Conservation (phyloP, 139 green algal species). For the Pseudopediastrum boryanum region DNA sequence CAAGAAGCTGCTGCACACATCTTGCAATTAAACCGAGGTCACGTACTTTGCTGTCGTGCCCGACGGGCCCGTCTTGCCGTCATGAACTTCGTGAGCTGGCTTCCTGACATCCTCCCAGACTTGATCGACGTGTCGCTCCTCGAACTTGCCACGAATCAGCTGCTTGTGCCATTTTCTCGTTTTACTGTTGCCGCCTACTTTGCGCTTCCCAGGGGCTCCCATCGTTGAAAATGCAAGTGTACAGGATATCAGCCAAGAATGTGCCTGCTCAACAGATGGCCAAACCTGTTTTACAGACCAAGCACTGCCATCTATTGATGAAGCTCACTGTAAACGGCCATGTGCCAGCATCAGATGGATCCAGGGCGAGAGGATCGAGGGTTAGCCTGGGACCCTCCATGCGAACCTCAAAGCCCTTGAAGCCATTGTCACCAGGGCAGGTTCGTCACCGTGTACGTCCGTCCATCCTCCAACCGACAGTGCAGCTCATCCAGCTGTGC, state of each 20-base stretch:
- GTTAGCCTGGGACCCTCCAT: neutral
- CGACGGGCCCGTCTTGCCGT: conserved; percentile 64
- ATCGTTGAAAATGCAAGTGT: conserved; percentile 11
- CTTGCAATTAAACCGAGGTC: neutral
- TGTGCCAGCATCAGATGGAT: neutral
- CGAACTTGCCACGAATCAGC: conserved; percentile 56
- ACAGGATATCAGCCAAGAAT: neutral
- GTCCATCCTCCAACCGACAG: no score
- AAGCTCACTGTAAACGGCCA: neutral
- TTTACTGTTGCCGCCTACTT: conserved; percentile 50
- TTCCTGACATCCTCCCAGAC: conserved; percentile 87
- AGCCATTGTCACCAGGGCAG: no score
- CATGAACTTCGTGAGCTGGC: conserved; percentile 59
- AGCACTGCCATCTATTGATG: neutral
- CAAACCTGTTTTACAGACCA: neutral
- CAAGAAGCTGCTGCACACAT: no score
- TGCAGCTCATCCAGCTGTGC: no score
- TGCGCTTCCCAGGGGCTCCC: conserved; percentile 35
- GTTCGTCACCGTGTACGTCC: no score
- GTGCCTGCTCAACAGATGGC: neutral
- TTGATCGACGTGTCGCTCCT: conserved; percentile 77
- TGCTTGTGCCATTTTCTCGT: conserved; percentile 61
- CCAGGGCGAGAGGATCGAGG: neutral
- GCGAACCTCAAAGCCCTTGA: no score
- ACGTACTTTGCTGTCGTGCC: conserved; percentile 61